Base-by-base conservation (phyloP, 78 protist species). In the Polysphondylium violaceum region DNA sequence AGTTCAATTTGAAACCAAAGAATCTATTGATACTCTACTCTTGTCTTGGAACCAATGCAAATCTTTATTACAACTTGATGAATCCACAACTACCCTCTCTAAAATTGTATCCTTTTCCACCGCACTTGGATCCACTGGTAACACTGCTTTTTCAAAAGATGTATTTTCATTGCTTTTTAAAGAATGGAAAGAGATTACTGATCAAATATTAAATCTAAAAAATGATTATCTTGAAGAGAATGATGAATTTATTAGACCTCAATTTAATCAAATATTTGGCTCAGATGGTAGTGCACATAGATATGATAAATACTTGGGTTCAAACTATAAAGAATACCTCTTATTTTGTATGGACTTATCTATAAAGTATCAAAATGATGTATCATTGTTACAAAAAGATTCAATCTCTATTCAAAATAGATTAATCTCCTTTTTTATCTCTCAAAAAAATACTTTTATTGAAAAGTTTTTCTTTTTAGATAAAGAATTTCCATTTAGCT, bases 401-500 rank as follows among this genome's bases (percentile, higher is more conserved):
- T 65, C 73, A 38, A 65, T 65, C 16, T n/a, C 40, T 11, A 65
- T 65, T 38, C 73, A 65, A 65, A 65, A 65, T 65, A 65, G 40
- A 38, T 38, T 65, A 17, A 65, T 65, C 23, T 33, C 73, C 1
- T 8, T 38, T 9, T 65, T 65, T 38, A 65, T 65, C 11, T 65
- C 73, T 65, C 73, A 65, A 65, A 65, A 65, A n/a, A 65, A 7
- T 23, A n/a, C 73, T n/a, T 25, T 38, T 65, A 65, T 65, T 21
- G 40, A 65, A 65, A 38, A 33, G 51, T 38, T 38, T 38, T 38
- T n/a, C n/a, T n/a, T 65, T n/a, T 38, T 19, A 36, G 6, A 38
- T 29, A 51, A 65, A 36, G 73, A 65, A 65, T 65, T 65, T 7
- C 73, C 73, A 65, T 65, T 65, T 65, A 65, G 73, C 31, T 65